These are phyloP conservation scores for Talaromyces sp. DNA, from an alignment of 2,329 filamentous ascomycete species.

Conservation along the genomic window DNA sequence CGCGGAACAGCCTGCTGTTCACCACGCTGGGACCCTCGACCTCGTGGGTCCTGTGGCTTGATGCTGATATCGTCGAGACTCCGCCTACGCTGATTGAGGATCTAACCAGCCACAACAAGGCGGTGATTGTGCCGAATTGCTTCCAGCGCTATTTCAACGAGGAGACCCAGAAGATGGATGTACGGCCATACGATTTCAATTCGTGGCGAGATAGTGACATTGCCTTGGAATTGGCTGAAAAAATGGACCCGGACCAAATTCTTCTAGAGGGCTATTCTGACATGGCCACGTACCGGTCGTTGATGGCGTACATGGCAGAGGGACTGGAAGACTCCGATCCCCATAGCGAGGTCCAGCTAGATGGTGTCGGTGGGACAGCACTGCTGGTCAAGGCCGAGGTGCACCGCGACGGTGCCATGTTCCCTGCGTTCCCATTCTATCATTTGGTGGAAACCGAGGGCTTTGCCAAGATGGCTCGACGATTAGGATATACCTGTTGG, in stretches of 20 bases:
- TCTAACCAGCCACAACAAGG: constrained; percentile 77
- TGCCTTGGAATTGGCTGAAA: constrained; percentile 67
- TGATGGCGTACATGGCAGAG: constrained; percentile 79
- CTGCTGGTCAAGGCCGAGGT: constrained; percentile 94
- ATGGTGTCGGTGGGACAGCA: constrained; percentile 90
- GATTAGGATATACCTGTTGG: constrained; percentile 76
- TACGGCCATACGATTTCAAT: constrained; percentile 93
- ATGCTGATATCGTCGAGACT: constrained; percentile 86
- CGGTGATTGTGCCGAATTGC: constrained; percentile 93
- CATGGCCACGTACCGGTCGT: constrained; percentile 81
- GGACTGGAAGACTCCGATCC: constrained; percentile 49
- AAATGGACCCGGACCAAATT: constrained; percentile 88
- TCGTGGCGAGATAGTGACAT: constrained; percentile 89
- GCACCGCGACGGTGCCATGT: constrained; percentile 96
- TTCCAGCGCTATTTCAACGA: constrained; percentile 81
- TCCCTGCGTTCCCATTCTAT: constrained; percentile 93
- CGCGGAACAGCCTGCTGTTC: constrained; percentile 90
- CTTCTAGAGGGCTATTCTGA: constrained; percentile 89
- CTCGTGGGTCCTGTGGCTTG: constrained; percentile 96
- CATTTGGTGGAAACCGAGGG: constrained; percentile 97
- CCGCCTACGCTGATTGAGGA: constrained; percentile 84
- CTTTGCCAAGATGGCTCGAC: constrained; percentile 92
- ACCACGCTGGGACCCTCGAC: constrained; percentile 87
- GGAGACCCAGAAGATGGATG: constrained; percentile 62
- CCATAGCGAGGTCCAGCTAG: constrained; percentile 67